Conservation (phyloP, 345 rosid genomes). For the Eucalyptus leucophloia region DNA sequence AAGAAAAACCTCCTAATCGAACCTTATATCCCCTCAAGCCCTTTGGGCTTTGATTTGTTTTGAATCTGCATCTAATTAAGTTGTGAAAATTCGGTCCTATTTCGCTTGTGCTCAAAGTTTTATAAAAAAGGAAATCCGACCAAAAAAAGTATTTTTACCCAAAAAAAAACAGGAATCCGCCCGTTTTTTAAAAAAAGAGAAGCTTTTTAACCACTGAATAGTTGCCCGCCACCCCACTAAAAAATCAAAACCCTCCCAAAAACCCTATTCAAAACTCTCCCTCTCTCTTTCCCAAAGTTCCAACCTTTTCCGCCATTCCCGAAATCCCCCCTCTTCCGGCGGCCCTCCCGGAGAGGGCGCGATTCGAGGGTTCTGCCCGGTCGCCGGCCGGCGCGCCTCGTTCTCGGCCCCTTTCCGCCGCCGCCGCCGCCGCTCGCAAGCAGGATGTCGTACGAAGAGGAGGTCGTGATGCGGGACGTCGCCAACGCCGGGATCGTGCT, state of each 20-base stretch:
- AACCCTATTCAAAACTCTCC: not conserved
- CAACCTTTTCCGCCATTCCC: not conserved
- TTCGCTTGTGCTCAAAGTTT: not conserved
- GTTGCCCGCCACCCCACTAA: not conserved
- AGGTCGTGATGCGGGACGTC: conserved; percentile 78
- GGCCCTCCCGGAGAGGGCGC: too few species aligned
- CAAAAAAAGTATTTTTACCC: too few species aligned
- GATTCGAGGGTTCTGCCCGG: not conserved
- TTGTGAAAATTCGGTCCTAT: not conserved
- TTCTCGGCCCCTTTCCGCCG: not conserved
- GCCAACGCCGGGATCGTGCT: conserved; percentile 63
- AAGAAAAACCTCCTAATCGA: not conserved
- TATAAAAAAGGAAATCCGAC: not conserved
- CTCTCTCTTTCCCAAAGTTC: not conserved
- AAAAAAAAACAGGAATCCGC: not conserved
- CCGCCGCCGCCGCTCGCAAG: not conserved
- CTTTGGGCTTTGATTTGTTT: not conserved
- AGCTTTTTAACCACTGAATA: not conserved
- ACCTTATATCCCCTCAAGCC: not conserved
- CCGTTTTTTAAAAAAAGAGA: not conserved
- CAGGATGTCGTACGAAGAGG: conserved; percentile 69
- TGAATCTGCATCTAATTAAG: not conserved
- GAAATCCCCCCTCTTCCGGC: not conserved
- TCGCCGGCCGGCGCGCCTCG: not conserved
- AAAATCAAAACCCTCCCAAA: not conserved